Conservation (phyloP, 129 eudicot genomes). For the Flaveria ramosissima region DNA sequence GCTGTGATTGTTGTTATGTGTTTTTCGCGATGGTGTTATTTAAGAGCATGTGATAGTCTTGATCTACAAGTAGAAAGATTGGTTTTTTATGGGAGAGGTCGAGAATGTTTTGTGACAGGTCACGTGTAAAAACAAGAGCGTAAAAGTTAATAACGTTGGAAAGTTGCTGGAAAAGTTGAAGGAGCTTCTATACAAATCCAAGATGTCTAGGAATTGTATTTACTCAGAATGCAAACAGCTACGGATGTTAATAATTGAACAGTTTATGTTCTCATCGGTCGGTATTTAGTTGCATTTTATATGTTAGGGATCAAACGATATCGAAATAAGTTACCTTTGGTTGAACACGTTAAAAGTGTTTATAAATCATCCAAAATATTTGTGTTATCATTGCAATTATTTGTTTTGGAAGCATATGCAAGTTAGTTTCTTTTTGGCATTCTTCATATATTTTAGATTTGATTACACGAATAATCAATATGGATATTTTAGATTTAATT, state of each 20-base stretch:
- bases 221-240: neutral
- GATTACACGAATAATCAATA: neutral
- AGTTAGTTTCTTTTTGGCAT: neutral
- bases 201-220: neutral
- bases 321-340: no score
- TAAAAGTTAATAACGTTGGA: neutral
- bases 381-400: neutral
- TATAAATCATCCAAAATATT: neutral
- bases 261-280: neutral
- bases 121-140: slow-evolving; percentile 17
- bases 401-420: neutral
- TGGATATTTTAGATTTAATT: neutral
- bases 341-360: neutral
- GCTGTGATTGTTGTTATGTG: neutral
- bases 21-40: slow-evolving; percentile 7
- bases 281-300: neutral
- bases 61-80: slow-evolving; percentile 4
- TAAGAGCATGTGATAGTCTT: slow-evolving; percentile 26
- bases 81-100: neutral
- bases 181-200: slow-evolving; percentile 9
- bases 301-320: neutral
- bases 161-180: neutral
- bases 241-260: neutral
- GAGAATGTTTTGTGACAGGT: neutral
- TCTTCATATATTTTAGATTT: neutral